phyloP scores from a whole-genome alignment of 306 rosid species.

The Cicer yamashitae region DNA sequence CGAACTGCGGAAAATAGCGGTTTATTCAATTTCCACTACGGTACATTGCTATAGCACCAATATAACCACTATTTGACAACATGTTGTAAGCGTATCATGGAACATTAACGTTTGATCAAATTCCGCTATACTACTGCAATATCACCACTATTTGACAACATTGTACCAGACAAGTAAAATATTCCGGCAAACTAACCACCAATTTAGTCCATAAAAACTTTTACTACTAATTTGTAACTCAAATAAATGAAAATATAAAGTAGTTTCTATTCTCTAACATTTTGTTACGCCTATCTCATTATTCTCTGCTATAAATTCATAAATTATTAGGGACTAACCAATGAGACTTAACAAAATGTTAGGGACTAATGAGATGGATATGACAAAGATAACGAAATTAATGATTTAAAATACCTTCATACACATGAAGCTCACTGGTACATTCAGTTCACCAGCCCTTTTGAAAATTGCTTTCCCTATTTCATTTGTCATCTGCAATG shows the following conservation, averaged over 20 bases:
- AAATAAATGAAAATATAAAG: no score
- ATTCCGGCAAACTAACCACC: neutral
- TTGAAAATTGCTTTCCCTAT: slow-evolving; percentile 74
- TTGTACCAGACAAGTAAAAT: neutral
- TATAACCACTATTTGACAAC: neutral
- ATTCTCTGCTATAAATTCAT: no score
- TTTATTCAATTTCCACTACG: no score
- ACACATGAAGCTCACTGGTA: slow-evolving; percentile 87
- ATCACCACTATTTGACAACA: neutral
- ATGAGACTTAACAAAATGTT: neutral
- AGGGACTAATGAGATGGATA: neutral
- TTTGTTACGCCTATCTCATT: no score
- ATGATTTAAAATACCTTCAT: slow-evolving; percentile 63
- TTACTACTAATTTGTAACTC: no score
- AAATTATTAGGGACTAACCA: neutral
- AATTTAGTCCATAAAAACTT: no score
- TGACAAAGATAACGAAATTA: neutral
- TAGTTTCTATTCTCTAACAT: no score
- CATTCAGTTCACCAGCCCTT: slow-evolving; percentile 84
- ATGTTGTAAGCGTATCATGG: neutral
- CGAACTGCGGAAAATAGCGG: no score
- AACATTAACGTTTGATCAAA: no score
- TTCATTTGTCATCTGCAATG: slow-evolving; percentile 84
- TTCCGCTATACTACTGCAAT: no score
- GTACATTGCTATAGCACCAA: no score